These are phyloP conservation scores for Panaeolus papilionaceus DNA, from an alignment of 768 basidiomycete genomes.

Conservation along the genomic window DNA sequence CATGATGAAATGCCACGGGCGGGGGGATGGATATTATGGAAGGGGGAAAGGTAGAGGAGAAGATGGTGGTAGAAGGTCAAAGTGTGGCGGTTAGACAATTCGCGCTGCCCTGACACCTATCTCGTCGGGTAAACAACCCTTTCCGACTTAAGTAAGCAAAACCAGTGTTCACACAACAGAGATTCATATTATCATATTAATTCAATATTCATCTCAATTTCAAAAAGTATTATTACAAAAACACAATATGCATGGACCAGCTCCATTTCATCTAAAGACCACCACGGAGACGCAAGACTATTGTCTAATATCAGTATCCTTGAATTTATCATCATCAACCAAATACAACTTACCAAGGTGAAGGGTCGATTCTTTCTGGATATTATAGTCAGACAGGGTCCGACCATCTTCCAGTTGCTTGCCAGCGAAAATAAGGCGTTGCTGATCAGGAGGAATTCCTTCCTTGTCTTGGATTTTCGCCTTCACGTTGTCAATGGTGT, in stretches of 20 bases:
- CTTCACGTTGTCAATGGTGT: conserved; percentile 79
- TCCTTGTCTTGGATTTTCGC: conserved; percentile 81
- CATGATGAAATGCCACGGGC: conserved; percentile 33
- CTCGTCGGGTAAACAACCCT: conserved; percentile 22
- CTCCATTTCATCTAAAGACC: conserved; percentile 32
- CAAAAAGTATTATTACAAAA: conserved; percentile 8
- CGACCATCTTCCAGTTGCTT: conserved; percentile 90
- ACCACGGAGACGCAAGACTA: conserved; percentile 50
- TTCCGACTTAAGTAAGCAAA: conserved; percentile 33
- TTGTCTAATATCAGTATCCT: conserved; percentile 20
- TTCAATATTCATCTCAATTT: not conserved
- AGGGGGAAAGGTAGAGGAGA: conserved; percentile 26
- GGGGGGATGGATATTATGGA: conserved; percentile 23
- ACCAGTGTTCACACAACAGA: conserved; percentile 10
- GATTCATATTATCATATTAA: conserved; percentile 8
- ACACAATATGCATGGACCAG: not conserved
- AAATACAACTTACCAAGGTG: conserved; percentile 45
- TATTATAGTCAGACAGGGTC: conserved; percentile 75
- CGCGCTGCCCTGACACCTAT: conserved; percentile 31
- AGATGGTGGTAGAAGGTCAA: conserved; percentile 30
- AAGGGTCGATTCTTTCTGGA: conserved; percentile 72
- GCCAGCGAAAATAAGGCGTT: conserved; percentile 83
- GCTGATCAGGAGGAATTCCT: conserved; percentile 47
- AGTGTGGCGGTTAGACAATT: conserved; percentile 22
- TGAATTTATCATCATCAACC: conserved; percentile 13